Percentiles rank a stretch among this genome's conserved stretches.
phyloP scores from a whole-genome alignment of 1,284 basidiomycete genomes.

The Ganoderma leucocontextum region DNA sequence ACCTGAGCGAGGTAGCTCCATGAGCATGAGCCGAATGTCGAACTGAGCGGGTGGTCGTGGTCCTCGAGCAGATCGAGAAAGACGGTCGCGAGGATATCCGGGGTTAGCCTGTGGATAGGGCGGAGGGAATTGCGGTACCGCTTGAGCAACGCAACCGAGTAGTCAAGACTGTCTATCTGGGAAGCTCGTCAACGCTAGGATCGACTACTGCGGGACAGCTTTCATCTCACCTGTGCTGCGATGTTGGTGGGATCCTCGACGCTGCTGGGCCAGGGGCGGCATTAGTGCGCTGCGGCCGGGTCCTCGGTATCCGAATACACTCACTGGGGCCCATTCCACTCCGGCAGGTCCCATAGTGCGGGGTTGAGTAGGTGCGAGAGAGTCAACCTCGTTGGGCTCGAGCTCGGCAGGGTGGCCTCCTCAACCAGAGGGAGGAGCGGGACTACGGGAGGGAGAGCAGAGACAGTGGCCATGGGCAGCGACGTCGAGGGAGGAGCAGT shows the following conservation, averaged over 20 bases:
- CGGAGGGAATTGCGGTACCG: slow-evolving; percentile 43
- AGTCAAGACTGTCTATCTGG: slow-evolving; percentile 39
- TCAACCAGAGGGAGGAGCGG: slow-evolving; percentile 4
- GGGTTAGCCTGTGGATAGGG: slow-evolving; percentile 39
- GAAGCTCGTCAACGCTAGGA: background rate
- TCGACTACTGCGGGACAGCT: background rate
- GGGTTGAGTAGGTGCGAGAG: slow-evolving; percentile 37
- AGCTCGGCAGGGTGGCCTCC: background rate
- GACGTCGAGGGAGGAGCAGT: slow-evolving; percentile 14
- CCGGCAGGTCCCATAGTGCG: slow-evolving; percentile 40
- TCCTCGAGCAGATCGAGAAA: slow-evolving; percentile 36
- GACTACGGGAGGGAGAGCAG: slow-evolving; percentile 8
- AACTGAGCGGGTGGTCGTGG: slow-evolving; percentile 33
- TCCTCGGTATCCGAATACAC: slow-evolving; percentile 25
- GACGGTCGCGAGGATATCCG: slow-evolving; percentile 41
- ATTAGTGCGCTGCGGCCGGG: slow-evolving; percentile 8
- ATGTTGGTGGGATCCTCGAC: slow-evolving; percentile 24
- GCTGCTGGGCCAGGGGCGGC: slow-evolving; percentile 16
- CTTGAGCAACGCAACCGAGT: slow-evolving; percentile 39
- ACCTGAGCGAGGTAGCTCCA: slow-evolving; percentile 40
- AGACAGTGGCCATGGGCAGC: slow-evolving; percentile 23
- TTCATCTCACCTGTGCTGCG: slow-evolving; percentile 30
- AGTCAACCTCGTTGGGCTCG: slow-evolving; percentile 29
- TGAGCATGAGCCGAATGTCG: slow-evolving; percentile 37
- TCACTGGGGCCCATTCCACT: slow-evolving; percentile 38